Base-by-base conservation (phyloP, 2,329 filamentous ascomycete species). In the Xylariaceae sp. region DNA sequence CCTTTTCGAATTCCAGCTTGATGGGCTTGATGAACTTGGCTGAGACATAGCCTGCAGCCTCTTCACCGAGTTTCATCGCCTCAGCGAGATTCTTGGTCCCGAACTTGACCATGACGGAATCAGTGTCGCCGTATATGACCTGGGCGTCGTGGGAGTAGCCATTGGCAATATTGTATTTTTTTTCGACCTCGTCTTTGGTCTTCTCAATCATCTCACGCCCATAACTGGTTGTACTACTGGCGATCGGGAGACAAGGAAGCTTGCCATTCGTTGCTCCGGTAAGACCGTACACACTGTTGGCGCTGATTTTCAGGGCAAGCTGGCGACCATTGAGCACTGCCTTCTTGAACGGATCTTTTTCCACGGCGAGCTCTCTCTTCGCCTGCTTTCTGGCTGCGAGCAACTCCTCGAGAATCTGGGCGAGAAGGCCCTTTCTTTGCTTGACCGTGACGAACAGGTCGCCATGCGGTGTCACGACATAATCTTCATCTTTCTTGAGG, bases 71-170 rank as follows among this genome's bases (percentile, higher is more conserved):
- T 52, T 83, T 88, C 92, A 98, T 98, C 15, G 88, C 83, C 44
- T 92, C 85, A 5, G 76, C 72, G 13, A 98, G 69, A 44, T 95
- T 88, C 26, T 78, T 80, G 8, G 88, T 89, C 27, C 92, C 92
- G 47, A 98, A 98, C 55, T 95, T 96, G 41, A 98, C 90, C 92
- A 98, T 98, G 64, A 98, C 92, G 7, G 92, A 98, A 71, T 98
- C 92, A 2, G 92, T 98, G 60, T 98, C 92, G 65, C 92, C 92
- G 49, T 98, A 98, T 43, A 98, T 93, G 63, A 98, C 92, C 55
- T 95, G 80, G 0, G 92, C 92, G 57, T 98, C 85, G 57, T 96
- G 87, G 2, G 75, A 78, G 60, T 96, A 98, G 13, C 92, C 92
- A 51, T 98, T 96, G 31, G 85, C 85, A 36, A 95, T 89, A 31